Evolutionary conservation across 106 monocot species (phyloP).

Genomic region (Allium sativum): DNA sequence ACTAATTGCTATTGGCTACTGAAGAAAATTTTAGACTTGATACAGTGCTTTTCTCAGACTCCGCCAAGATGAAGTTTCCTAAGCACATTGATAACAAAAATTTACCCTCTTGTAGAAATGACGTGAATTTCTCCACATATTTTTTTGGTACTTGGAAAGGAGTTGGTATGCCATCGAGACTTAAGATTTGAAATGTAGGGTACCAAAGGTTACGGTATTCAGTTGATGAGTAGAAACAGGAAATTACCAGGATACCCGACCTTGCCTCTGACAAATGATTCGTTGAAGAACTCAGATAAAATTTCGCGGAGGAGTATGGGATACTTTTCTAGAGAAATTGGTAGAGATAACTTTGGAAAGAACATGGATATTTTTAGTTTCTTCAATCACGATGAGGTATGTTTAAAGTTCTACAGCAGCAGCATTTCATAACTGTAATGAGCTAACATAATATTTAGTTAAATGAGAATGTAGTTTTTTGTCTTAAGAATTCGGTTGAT

Average conservation of each 20-base stretch:
- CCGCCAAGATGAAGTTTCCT: slow-evolving; percentile 42
- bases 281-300: slow-evolving; percentile 10
- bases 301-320: slow-evolving; percentile 7
- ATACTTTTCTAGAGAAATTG: slow-evolving; percentile 13
- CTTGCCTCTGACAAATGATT: slow-evolving; percentile 10
- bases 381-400: slow-evolving; percentile 70
- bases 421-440: too few relatives aligned
- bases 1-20: slow-evolving; percentile 90
- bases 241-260: slow-evolving; percentile 67
- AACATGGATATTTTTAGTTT: slow-evolving; percentile 50
- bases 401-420: too few relatives aligned
- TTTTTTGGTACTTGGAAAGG: slow-evolving; percentile 76
- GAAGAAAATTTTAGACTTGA: slow-evolving; percentile 87
- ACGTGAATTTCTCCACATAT: slow-evolving; percentile 84
- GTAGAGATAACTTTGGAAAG: slow-evolving; percentile 22
- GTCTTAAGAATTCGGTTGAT: too few relatives aligned
- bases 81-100: slow-evolving; percentile 29
- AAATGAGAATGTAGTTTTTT: too few relatives aligned
- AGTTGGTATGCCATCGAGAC: slow-evolving; percentile 74
- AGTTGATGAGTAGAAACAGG: slow-evolving; percentile 41
- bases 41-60: slow-evolving; percentile 63
- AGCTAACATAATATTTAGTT: too few relatives aligned
- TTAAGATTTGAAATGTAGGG: slow-evolving; percentile 87
- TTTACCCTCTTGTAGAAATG: slow-evolving; percentile 66
- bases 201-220: slow-evolving; percentile 58